Evolutionary conservation across 306 rosid genomes (phyloP).

Genomic region (Morella rubra): DNA sequence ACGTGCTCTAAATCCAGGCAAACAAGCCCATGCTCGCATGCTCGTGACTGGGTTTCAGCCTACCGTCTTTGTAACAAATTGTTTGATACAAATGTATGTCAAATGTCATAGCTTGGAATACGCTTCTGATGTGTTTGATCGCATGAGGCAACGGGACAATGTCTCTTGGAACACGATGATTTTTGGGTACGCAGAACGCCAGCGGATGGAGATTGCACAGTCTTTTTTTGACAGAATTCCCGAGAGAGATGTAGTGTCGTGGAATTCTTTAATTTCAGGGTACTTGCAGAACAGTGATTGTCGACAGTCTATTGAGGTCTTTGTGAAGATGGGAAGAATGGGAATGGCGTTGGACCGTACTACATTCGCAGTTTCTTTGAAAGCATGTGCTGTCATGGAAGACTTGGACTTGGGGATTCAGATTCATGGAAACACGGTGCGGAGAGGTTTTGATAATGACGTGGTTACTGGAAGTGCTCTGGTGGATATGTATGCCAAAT

Average conservation of each 20-base stretch:
- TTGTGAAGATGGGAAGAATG: slow-evolving; percentile 45
- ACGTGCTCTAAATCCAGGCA: slow-evolving; percentile 53
- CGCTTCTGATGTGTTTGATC: slow-evolving; percentile 60
- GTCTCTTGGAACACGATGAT: slow-evolving; percentile 86
- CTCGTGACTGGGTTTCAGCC: slow-evolving; percentile 62
- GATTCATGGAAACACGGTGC: slow-evolving; percentile 63
- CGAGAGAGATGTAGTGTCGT: slow-evolving; percentile 68
- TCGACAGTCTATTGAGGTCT: slow-evolving; percentile 39
- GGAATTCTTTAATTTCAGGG: slow-evolving; percentile 79
- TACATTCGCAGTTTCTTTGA: slow-evolving; percentile 59
- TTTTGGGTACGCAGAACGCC: slow-evolving; percentile 57
- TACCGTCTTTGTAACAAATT: slow-evolving; percentile 65
- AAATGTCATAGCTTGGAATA: slow-evolving; percentile 45
- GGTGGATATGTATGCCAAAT: slow-evolving; percentile 75
- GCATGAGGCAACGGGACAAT: slow-evolving; percentile 51
- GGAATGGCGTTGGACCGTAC: slow-evolving; percentile 50
- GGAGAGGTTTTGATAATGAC: slow-evolving; percentile 56
- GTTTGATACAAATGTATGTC: slow-evolving; percentile 62
- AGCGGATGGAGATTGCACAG: slow-evolving; percentile 49
- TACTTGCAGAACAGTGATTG: slow-evolving; percentile 47
- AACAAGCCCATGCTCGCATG: slow-evolving; percentile 77
- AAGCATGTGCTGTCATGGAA: slow-evolving; percentile 58
- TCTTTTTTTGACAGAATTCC: slow-evolving; percentile 61
- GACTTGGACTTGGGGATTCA: slow-evolving; percentile 58
- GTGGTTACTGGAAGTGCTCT: slow-evolving; percentile 75